Evolutionary conservation across 352 stramenopile species (phyloP).

Genomic region (Phytopythium vexans): DNA sequence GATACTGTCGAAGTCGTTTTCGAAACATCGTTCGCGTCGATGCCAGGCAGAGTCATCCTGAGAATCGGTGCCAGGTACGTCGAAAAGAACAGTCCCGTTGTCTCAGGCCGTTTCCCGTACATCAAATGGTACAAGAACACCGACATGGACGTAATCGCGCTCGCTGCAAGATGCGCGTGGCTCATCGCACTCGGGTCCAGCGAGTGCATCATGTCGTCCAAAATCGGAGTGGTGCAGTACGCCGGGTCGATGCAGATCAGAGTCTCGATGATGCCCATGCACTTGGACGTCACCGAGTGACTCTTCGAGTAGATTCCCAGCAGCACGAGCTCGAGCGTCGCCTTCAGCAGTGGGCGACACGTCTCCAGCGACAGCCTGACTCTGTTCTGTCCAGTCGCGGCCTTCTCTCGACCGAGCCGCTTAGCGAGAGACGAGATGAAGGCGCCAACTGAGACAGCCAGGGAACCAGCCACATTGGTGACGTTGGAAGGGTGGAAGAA

Average conservation of each 20-base stretch:
- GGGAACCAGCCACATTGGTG: slow-evolving; percentile 44
- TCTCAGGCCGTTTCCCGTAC: slow-evolving; percentile 43
- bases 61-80: slow-evolving; percentile 57
- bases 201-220: slow-evolving; percentile 67
- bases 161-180: slow-evolving; percentile 66
- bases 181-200: slow-evolving; percentile 67
- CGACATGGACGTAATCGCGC: slow-evolving; percentile 65
- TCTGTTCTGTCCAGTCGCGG: background rate
- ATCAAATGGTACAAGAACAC: slow-evolving; percentile 64
- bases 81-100: slow-evolving; percentile 47
- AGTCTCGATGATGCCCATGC: slow-evolving; percentile 72
- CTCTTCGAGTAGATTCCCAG: slow-evolving; percentile 80
- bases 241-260: slow-evolving; percentile 49
- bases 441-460: slow-evolving; percentile 56
- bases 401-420: slow-evolving; percentile 57
- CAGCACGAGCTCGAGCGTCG: slow-evolving; percentile 5
- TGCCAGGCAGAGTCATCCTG: slow-evolving; percentile 59
- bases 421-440: slow-evolving; percentile 44
- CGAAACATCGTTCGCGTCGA: slow-evolving; percentile 75
- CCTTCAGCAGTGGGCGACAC: background rate
- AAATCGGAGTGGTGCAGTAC: slow-evolving; percentile 35
- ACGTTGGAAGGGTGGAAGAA: slow-evolving; percentile 80
- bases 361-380: background rate
- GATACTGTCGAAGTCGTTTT: slow-evolving; percentile 68
- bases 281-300: slow-evolving; percentile 51